Base-by-base conservation (phyloP, 305 asterid species). In the Solanum hybrid region DNA sequence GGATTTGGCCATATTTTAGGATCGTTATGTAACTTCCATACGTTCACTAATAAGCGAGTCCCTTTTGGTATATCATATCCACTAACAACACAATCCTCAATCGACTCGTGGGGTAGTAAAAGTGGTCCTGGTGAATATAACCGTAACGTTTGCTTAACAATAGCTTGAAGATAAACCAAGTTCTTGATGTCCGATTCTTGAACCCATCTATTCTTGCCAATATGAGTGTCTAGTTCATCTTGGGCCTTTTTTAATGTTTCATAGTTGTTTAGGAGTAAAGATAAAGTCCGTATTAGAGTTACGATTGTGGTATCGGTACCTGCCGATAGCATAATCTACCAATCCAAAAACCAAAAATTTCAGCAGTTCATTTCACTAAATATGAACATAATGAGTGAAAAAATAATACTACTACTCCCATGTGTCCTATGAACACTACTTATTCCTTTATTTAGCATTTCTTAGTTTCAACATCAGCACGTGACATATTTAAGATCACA, bases 261-360 rank as follows among this genome's bases (percentile, higher is more conserved):
- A n/a, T 89, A 91, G 61, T 94, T 91, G 91, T 93, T 94, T 61
- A 92, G 72, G 9, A 93, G 82, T 8, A 93, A 91, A 13, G 94
- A 89, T 4, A 94, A 33, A n/a, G 92, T 89, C 96, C 94, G 92
- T 36, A 90, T 90, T 0, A 94, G 91, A 11, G 90, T 84, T 17
- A 92, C 87, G 26, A 51, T 81, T 2, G 70, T 36, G 8, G 93
- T 76, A 38, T 91, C 94, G 1, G 88, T 90, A 17, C 91, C 93
- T 3, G 91, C 93, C 3, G 87, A 22, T 17, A 90, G 73, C 88
- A 93, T 5, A 76, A 11, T 11, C 81, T 76, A 1, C 20, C 79
- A 75, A 75, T 7, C 17, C 34, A 39, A 39, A 39, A 39, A 39
- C 51, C 79, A 26, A 73, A 72, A 73, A 24, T 10, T 65, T n/a